Base-by-base conservation (phyloP, 192 early-diverging fungal species). In the Entomortierella lignicola region DNA sequence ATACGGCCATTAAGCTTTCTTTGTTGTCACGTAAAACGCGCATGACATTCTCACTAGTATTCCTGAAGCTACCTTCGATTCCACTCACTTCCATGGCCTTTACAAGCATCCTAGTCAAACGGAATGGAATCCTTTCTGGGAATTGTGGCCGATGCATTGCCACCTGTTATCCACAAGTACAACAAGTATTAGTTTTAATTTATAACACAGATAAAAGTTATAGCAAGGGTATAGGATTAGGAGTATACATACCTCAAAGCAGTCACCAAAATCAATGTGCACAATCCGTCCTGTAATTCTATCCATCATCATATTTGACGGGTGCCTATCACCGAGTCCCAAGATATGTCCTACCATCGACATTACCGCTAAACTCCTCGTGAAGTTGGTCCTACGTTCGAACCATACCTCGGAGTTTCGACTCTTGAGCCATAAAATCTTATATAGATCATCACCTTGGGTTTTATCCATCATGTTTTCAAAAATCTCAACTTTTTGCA, bases 331-430 rank as follows among this genome's bases (percentile, higher is more conserved):
- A 2, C 97, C 97, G 27, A 99, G 81, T 23, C 97, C 97, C 20
- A 99, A 87, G 10, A 99, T 94, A 85, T 99, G 98, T 21, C 97
- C 97, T 2, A 94, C 96, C 92, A 99, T 98, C 12, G 97, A 99
- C 96, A 97, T 99, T 4, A 95, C 91, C 6, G 96, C 97, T 59
- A 99, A 85, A 15, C 94, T 96, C 50, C 97, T 82, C 1, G 97
- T 98, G 70, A 96, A 99, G 60, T 93, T 98, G 18, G 96, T 99
- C 31, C 97, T 83, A 29, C 95, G 81, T 69, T 98, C 96, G n/a
- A 98, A 81, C 97, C 97, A 99, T 4, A 92, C 89, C 84, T 99
- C 97, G 0, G 97, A 97, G 68, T 95, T 97, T 53, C 92, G 92
- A 79, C 94, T 95, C 88, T 95, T 97, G 55, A 96, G 86, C 97